Conservation (phyloP, 2,329 filamentous ascomycete species). For the Xylaria sp. region DNA sequence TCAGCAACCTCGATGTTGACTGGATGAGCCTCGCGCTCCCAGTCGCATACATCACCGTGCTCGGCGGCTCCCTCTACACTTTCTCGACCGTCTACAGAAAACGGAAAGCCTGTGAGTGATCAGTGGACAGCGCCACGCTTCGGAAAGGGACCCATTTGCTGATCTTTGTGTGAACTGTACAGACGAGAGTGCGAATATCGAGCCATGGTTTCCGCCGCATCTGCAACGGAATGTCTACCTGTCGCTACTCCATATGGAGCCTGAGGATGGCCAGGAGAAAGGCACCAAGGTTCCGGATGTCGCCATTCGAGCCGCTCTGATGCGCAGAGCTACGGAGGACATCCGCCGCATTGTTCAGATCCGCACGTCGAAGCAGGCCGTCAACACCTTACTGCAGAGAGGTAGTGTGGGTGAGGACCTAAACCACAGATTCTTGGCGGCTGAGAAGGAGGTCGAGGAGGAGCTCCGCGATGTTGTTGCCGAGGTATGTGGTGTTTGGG, state of each 20-base stretch:
- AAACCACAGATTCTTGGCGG: slow-evolving; percentile 85
- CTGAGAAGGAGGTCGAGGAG: slow-evolving; percentile 96
- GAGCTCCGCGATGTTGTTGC: slow-evolving; percentile 90
- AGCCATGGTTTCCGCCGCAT: slow-evolving; percentile 90
- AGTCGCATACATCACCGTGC: slow-evolving; percentile 81
- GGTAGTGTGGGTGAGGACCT: slow-evolving; percentile 94
- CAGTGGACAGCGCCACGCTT: background rate
- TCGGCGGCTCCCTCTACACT: slow-evolving; percentile 81
- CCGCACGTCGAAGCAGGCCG: slow-evolving; percentile 79
- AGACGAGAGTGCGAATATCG: slow-evolving; percentile 78
- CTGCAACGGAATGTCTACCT: slow-evolving; percentile 92
- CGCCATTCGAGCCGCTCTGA: slow-evolving; percentile 78
- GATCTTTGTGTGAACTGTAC: slow-evolving; percentile 2
- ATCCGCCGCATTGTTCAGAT: slow-evolving; percentile 88
- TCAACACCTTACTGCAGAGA: slow-evolving; percentile 75
- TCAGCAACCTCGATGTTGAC: slow-evolving; percentile 54
- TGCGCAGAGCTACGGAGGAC: slow-evolving; percentile 86
- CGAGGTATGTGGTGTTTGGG: slow-evolving; percentile 56
- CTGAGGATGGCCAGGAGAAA: slow-evolving; percentile 60
- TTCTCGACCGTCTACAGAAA: slow-evolving; percentile 93
- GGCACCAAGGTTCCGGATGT: slow-evolving; percentile 69
- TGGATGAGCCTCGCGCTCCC: slow-evolving; percentile 84
- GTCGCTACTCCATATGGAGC: slow-evolving; percentile 75
- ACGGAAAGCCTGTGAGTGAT: slow-evolving; percentile 69
- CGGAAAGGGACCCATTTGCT: background rate